These are phyloP conservation scores for Aspergillus sclerotialis DNA, from an alignment of 2,329 filamentous ascomycete species.

Conservation along the genomic window DNA sequence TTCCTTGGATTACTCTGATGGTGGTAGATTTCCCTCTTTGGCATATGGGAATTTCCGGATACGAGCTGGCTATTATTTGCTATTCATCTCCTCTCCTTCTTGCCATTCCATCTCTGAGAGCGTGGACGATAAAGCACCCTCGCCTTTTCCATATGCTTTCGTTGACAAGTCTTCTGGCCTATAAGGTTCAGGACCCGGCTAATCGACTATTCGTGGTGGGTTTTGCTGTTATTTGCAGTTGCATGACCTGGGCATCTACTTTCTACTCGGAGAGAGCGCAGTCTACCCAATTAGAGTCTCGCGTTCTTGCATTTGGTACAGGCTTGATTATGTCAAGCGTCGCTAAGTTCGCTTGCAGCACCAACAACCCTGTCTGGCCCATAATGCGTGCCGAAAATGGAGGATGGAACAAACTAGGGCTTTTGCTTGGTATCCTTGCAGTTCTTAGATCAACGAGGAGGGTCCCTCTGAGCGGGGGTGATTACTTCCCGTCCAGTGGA, in stretches of 20 bases:
- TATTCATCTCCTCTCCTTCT: constrained; percentile 77
- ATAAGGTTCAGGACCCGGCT: constrained; percentile 64
- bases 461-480: constrained; percentile 45
- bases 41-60: constrained; percentile 98
- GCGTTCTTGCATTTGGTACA: constrained; percentile 70
- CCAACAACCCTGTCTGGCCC: constrained; percentile 96
- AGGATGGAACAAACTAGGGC: constrained; percentile 81
- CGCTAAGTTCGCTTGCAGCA: constrained; percentile 86
- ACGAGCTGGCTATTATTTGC: constrained; percentile 80
- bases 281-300: constrained; percentile 68
- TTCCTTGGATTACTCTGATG: constrained; percentile 10
- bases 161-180: constrained; percentile 71
- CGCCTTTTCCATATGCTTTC: constrained; percentile 69
- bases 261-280: constrained; percentile 72
- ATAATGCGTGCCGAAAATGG: constrained; percentile 85
- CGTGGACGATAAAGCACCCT: constrained; percentile 60
- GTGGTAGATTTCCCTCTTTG: constrained; percentile 80
- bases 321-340: constrained; percentile 80
- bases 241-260: constrained; percentile 75
- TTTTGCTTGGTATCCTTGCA: constrained; percentile 68
- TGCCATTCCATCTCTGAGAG: constrained; percentile 61
- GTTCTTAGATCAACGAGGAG: constrained; percentile 68
- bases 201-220: constrained; percentile 73
- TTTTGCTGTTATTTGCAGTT: constrained; percentile 72
- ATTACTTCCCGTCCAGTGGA: constrained; percentile 45